phyloP scores from a whole-genome alignment of 805 yeast genomes.

The Nakazawaea sp. region DNA sequence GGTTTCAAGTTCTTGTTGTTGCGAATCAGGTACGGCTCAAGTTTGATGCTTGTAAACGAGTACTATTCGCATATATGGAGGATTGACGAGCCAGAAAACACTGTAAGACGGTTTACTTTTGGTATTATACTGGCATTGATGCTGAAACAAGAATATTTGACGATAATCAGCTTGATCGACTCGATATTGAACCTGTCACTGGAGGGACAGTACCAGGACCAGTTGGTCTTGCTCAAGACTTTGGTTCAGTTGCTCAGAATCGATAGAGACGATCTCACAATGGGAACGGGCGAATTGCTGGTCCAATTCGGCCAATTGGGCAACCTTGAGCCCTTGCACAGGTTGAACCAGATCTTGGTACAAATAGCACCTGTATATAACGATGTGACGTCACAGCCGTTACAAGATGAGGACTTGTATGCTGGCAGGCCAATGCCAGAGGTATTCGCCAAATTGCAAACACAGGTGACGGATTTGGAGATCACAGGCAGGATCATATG shows the following conservation, averaged over 20 bases:
- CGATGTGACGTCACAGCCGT: constrained; percentile 5
- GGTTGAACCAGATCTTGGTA: constrained; percentile 12
- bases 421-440: too few relatives aligned
- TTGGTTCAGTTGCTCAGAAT: neutral
- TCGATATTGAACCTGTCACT: constrained; percentile 4
- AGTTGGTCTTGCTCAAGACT: neutral
- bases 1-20: constrained; percentile 25
- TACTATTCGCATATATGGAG: constrained; percentile 33
- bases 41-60: constrained; percentile 33
- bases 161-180: constrained; percentile 17
- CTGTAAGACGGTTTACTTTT: constrained; percentile 9
- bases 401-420: neutral
- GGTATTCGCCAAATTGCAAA: constrained; percentile 17
- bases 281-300: too few relatives aligned
- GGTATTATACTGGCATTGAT: constrained; percentile 18
- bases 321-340: too few relatives aligned
- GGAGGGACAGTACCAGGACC: neutral
- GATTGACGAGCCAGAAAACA: neutral
- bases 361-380: constrained; percentile 13
- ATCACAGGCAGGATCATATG: constrained; percentile 29
- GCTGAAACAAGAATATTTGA: constrained; percentile 20
- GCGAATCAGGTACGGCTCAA: constrained; percentile 36
- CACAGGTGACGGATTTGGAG: constrained; percentile 17
- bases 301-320: too few relatives aligned
- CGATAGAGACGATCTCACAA: neutral